phyloP scores from a whole-genome alignment of 2,329 filamentous ascomycete genomes.

The Diaporthe sp. region DNA sequence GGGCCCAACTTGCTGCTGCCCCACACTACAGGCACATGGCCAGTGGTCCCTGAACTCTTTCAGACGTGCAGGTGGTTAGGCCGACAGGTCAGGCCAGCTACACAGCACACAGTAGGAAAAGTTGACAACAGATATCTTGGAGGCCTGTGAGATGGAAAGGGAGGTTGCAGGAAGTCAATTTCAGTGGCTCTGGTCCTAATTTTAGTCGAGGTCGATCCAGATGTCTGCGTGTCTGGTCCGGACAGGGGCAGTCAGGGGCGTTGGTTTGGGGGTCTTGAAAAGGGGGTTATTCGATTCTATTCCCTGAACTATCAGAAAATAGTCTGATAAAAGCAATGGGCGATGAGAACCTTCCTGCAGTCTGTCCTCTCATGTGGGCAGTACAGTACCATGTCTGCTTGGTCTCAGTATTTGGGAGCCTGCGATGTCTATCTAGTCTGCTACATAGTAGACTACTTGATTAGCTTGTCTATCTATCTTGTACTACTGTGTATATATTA shows the following conservation, averaged over 20 bases:
- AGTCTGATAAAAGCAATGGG: background rate
- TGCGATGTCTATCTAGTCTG: too few species aligned
- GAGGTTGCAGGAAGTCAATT: slow-evolving; percentile 13
- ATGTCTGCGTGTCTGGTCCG: slow-evolving; percentile 11
- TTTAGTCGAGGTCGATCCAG: slow-evolving; percentile 26
- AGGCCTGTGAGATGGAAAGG: slow-evolving; percentile 8
- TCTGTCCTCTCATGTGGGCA: background rate
- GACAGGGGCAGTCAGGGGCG: slow-evolving; percentile 17
- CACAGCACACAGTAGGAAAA: background rate
- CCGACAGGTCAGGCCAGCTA: background rate
- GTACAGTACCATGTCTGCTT: background rate
- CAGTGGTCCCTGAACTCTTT: background rate
- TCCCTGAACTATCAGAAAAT: background rate
- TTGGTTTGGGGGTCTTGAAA: slow-evolving; percentile 8
- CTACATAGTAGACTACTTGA: background rate
- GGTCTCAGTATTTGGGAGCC: background rate
- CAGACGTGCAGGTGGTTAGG: background rate
- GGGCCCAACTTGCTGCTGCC: background rate
- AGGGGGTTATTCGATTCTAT: background rate
- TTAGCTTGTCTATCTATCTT: too few species aligned
- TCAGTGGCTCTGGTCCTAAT: slow-evolving; percentile 22
- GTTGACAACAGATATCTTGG: background rate
- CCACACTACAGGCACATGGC: background rate
- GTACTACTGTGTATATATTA: background rate
- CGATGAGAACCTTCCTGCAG: background rate